Evolutionary conservation across 176 grass and related monocot genomes (phyloP).

Genomic region (Avena sativa): DNA sequence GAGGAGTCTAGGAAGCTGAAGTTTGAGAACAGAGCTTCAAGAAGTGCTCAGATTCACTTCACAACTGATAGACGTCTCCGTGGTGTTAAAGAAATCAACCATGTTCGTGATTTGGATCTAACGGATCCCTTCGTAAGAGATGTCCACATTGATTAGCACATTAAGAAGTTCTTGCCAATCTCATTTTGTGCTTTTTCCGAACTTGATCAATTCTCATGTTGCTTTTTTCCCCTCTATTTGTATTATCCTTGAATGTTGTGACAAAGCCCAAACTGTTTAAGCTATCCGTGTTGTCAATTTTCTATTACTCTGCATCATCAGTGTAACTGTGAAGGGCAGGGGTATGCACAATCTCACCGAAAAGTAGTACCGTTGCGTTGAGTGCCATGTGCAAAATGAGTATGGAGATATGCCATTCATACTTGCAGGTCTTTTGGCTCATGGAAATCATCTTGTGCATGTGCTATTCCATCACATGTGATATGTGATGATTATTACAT

Average conservation of each 20-base stretch:
- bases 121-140: not conserved
- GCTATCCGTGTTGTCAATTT: not conserved
- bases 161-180: not conserved
- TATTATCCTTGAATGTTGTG: not conserved
- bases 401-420: not conserved
- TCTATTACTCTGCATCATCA: not conserved
- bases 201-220: not conserved
- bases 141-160: not conserved
- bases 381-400: not conserved
- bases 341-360: not conserved
- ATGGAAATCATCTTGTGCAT: not conserved
- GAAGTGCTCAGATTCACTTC: not conserved
- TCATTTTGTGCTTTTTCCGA: not conserved
- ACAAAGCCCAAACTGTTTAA: not conserved
- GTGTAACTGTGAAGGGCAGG: not conserved
- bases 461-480: not conserved
- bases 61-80: not conserved
- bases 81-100: not conserved
- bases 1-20: not conserved
- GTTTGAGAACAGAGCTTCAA: not conserved
- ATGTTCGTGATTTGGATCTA: not conserved
- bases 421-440: not conserved
- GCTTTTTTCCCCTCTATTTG: not conserved
- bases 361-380: not conserved
- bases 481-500: not conserved